Percentiles rank a stretch among this genome's conserved stretches.
phyloP scores from a whole-genome alignment of 495 filamentous ascomycete genomes.

The Hyaloscypha bicolor region DNA sequence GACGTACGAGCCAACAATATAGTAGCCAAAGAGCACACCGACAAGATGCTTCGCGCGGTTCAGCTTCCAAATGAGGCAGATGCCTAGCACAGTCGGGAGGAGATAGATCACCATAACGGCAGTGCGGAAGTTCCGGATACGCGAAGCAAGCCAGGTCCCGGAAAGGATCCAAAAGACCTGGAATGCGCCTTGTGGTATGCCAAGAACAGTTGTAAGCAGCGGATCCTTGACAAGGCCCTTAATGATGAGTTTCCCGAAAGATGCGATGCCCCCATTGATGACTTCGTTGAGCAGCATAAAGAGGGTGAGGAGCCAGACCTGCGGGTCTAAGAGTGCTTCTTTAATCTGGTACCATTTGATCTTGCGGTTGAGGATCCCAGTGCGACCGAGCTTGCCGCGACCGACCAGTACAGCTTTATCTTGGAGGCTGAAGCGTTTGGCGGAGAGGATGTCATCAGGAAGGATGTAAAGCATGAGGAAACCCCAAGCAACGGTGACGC shows the following conservation, averaged over 20 bases:
- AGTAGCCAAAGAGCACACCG: slow-evolving; percentile 35
- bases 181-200: slow-evolving; percentile 45
- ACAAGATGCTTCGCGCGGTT: slow-evolving; percentile 5
- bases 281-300: slow-evolving; percentile 51
- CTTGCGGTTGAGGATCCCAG: slow-evolving; percentile 63
- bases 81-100: slow-evolving; percentile 35
- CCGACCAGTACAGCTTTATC: slow-evolving; percentile 45
- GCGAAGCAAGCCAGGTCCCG: slow-evolving; percentile 39
- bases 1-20: slow-evolving; percentile 44
- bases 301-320: slow-evolving; percentile 58
- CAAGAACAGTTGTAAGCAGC: slow-evolving; percentile 49
- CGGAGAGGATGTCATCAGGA: slow-evolving; percentile 71
- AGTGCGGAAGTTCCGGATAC: background rate
- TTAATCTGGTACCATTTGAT: slow-evolving; percentile 60
- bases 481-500: slow-evolving; percentile 60
- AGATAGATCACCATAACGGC: background rate
- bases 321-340: slow-evolving; percentile 57
- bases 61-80: too few relatives aligned
- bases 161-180: slow-evolving; percentile 42
- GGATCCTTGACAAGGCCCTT: slow-evolving; percentile 62
- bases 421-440: slow-evolving; percentile 63
- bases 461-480: slow-evolving; percentile 62
- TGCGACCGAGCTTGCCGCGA: slow-evolving; percentile 42
- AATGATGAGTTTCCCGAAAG: slow-evolving; percentile 65
- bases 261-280: slow-evolving; percentile 57